Conservation (phyloP, 2,329 filamentous ascomycete species). For the Emericellopsis cladophorae region DNA sequence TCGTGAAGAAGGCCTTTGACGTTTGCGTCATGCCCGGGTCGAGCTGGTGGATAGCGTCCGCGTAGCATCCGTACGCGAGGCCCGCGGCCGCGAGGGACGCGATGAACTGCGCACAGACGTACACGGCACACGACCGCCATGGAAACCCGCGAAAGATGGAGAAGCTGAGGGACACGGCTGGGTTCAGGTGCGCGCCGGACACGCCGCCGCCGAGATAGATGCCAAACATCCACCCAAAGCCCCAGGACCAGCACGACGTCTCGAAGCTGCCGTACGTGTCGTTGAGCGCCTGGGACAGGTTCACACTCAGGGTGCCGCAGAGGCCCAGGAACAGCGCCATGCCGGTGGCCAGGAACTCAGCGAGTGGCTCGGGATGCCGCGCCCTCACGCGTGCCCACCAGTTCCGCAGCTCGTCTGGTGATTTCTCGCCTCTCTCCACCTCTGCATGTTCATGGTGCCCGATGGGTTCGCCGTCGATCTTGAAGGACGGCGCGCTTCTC, state of each 20-base stretch:
- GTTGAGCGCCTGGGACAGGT: slow-evolving; percentile 6
- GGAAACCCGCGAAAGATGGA: slow-evolving; percentile 22
- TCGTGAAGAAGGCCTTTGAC: slow-evolving; percentile 20
- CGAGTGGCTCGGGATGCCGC: slow-evolving; percentile 8
- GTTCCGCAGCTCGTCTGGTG: slow-evolving; percentile 9
- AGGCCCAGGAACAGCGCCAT: slow-evolving; percentile 8
- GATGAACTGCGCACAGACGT: slow-evolving; percentile 16
- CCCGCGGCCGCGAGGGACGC: slow-evolving; percentile 15
- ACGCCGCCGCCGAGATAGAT: slow-evolving; percentile 13
- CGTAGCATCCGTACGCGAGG: slow-evolving; percentile 16
- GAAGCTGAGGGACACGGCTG: slow-evolving; percentile 20
- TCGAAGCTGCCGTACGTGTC: slow-evolving; percentile 8
- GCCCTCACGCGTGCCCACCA: slow-evolving; percentile 10
- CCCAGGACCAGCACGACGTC: slow-evolving; percentile 11
- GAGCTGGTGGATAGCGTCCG: slow-evolving; percentile 14
- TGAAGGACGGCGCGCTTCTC: slow-evolving; percentile 1
- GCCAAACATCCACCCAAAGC: slow-evolving; percentile 12
- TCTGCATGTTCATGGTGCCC: slow-evolving; percentile 5
- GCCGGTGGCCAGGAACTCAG: slow-evolving; percentile 9
- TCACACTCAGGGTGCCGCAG: slow-evolving; percentile 7
- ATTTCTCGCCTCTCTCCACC: slow-evolving; percentile 5
- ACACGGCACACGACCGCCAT: slow-evolving; percentile 16
- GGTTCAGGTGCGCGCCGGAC: slow-evolving; percentile 18
- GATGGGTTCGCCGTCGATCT: slow-evolving; percentile 8
- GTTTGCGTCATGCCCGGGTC: slow-evolving; percentile 15